Base-by-base conservation (phyloP, 2,329 filamentous ascomycete genomes). In the Colletotrichum orbiculare region DNA sequence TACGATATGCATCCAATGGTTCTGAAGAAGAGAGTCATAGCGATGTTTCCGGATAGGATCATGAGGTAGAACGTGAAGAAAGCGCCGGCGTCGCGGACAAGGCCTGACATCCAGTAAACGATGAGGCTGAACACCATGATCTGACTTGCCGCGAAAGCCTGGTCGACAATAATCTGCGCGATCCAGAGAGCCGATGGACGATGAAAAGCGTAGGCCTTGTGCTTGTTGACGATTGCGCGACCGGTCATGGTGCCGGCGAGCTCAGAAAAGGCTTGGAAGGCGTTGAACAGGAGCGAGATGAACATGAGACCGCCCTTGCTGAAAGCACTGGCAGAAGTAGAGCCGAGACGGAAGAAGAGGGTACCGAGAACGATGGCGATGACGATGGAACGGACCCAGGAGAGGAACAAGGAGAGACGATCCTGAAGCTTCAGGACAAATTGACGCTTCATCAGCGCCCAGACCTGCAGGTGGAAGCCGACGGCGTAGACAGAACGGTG, bases 381-480 rank as follows among this genome's bases (percentile, higher is more conserved):
- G 69, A 92, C 81, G 69, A 94, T 89, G 62, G 79, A 84, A 8
- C 85, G 81, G 45, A 85, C 69, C 91, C 91, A 96, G 2, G 89
- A 89, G 37, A 96, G 87, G 12, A 83, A 80, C 6, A 96, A 82
- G n/a, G 89, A 88, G 72, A 94, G 91, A 63, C 90, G 90, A 75
- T 97, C 93, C 76, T 96, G 92, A 81, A 93, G 90, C 80, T 96
- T 96, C 71, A 96, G 89, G 55, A 91, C 82, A 75, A 94, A 96
- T 75, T 96, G 93, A 6, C 93, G 88, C 75, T 93, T 90, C 85
- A 94, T 91, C 67, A 96, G 78, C 1, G 91, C 91, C 90, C 90
- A 94, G 25, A 96, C 84, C 74, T 97, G 94, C 1, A 92, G 81
- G 68, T 94, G 88, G 78, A 96, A 96, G 0, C 93, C 92, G 58